Percentiles rank a stretch among this genome's conserved stretches.
phyloP scores from a whole-genome alignment of 805 yeast species.

The Kluyveromyces siamensis region DNA sequence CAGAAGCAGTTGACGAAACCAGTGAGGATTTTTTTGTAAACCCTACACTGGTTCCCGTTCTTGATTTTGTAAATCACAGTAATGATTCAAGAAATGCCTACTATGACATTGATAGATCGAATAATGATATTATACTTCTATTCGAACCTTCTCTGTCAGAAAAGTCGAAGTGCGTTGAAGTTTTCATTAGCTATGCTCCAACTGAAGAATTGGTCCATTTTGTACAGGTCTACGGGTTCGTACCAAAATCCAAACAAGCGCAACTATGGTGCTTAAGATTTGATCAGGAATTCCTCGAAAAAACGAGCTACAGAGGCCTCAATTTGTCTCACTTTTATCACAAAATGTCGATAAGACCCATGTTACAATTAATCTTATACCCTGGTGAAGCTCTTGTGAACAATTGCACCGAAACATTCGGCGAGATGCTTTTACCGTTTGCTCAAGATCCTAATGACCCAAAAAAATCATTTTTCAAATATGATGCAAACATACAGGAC shows the following conservation, averaged over 20 bases:
- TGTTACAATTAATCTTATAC: conserved; percentile 30
- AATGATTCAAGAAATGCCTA: conserved; percentile 38
- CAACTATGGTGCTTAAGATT: conserved; percentile 13
- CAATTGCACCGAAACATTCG: conserved; percentile 8
- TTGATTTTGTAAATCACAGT: conserved; percentile 62
- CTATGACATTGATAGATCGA: conserved; percentile 48
- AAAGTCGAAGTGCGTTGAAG: conserved; percentile 20
- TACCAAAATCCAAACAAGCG: conserved; percentile 26
- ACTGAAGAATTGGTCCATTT: conserved; percentile 35
- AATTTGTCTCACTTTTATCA: conserved; percentile 24
- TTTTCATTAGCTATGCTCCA: conserved; percentile 38
- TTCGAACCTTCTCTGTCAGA: conserved; percentile 13
- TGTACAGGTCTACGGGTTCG: conserved; percentile 38
- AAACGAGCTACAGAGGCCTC: not conserved
- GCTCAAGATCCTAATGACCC: conserved; percentile 1
- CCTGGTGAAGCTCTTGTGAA: conserved; percentile 17
- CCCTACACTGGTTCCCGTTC: conserved; percentile 52
- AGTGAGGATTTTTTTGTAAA: conserved; percentile 38
- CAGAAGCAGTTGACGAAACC: conserved; percentile 28
- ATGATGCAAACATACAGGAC: conserved; percentile 1
- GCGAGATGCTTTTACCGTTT: conserved; percentile 14
- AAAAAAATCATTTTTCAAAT: conserved; percentile 7
- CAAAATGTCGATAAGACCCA: conserved; percentile 33
- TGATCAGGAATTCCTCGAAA: conserved; percentile 11
- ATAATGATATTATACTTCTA: conserved; percentile 36